These are phyloP conservation scores for Orbilia brochopaga DNA, from an alignment of 2,329 filamentous ascomycete species.

Conservation along the genomic window DNA sequence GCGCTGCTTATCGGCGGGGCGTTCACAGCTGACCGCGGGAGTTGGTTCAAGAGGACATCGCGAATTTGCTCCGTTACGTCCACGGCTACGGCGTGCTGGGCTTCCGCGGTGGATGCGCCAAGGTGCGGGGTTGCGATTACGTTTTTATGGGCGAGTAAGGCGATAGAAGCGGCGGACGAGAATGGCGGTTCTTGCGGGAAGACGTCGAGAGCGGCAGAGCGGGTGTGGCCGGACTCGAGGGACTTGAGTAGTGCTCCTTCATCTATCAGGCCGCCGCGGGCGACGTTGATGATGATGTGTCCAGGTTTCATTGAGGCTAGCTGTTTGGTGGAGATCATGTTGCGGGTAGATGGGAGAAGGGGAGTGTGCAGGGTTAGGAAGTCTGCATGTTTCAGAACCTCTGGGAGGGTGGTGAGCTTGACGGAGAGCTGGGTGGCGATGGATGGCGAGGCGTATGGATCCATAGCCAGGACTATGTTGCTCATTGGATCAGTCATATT, in stretches of 20 bases:
- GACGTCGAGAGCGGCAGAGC: slow-evolving; percentile 79
- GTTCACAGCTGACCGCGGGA: slow-evolving; percentile 79
- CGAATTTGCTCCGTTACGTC: slow-evolving; percentile 83
- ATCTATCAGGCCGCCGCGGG: slow-evolving; percentile 79
- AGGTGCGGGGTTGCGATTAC: slow-evolving; percentile 81
- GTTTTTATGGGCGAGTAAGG: slow-evolving; percentile 71
- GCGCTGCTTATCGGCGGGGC: slow-evolving; percentile 80
- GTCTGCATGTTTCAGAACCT: slow-evolving; percentile 71
- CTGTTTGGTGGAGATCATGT: slow-evolving; percentile 72
- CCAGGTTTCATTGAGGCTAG: slow-evolving; percentile 74
- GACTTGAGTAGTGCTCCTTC: slow-evolving; percentile 74
- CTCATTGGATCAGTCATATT: neutral
- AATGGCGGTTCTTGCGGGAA: slow-evolving; percentile 76
- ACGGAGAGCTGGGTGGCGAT: slow-evolving; percentile 73
- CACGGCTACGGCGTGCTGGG: slow-evolving; percentile 81
- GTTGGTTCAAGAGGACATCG: slow-evolving; percentile 72
- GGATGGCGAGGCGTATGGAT: slow-evolving; percentile 78
- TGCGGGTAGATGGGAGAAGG: slow-evolving; percentile 75
- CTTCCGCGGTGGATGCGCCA: slow-evolving; percentile 79
- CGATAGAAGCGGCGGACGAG: slow-evolving; percentile 66
- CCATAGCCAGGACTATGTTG: slow-evolving; percentile 68
- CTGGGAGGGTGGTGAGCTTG: slow-evolving; percentile 64
- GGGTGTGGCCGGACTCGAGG: slow-evolving; percentile 72
- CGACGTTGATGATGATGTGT: slow-evolving; percentile 77
- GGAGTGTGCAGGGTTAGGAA: slow-evolving; percentile 84